Evolutionary conservation across 2,329 filamentous ascomycete species (phyloP).

Genomic region (Colletotrichum sublineola): DNA sequence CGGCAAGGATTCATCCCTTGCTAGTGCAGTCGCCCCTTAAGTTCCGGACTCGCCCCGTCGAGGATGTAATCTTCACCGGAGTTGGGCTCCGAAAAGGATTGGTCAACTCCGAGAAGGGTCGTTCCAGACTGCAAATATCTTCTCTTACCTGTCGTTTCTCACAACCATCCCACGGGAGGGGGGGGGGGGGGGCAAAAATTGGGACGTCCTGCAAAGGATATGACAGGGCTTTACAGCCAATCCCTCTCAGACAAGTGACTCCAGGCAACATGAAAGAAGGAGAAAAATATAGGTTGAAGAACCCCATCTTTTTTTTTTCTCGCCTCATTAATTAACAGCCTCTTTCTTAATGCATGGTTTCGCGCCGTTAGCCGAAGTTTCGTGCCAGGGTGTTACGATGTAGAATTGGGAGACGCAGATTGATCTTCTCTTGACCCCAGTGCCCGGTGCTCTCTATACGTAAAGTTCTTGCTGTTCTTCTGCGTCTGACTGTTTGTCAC

Average conservation of each 20-base stretch:
- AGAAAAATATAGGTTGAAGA: neutral
- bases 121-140: slow-evolving; percentile 54
- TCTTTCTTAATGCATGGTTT: neutral
- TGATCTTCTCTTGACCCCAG: neutral
- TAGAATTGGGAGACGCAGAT: neutral
- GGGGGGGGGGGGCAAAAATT: neutral
- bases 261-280: neutral
- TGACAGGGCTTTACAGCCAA: neutral
- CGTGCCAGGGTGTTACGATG: neutral
- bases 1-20: neutral
- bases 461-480: neutral
- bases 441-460: neutral
- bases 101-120: slow-evolving; percentile 45
- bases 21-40: neutral
- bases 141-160: neutral
- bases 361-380: neutral
- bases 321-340: neutral
- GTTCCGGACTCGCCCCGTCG: neutral
- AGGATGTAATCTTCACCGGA: neutral
- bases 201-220: neutral
- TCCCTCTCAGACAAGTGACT: neutral
- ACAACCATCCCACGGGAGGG: neutral
- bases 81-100: slow-evolving; percentile 46
- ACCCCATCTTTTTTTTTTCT: neutral
- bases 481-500: neutral